Evolutionary conservation across 2,329 filamentous ascomycete species (phyloP), one percentile per base, ranked within the genome.

Genomic region (Fusarium staphyleae): DNA sequence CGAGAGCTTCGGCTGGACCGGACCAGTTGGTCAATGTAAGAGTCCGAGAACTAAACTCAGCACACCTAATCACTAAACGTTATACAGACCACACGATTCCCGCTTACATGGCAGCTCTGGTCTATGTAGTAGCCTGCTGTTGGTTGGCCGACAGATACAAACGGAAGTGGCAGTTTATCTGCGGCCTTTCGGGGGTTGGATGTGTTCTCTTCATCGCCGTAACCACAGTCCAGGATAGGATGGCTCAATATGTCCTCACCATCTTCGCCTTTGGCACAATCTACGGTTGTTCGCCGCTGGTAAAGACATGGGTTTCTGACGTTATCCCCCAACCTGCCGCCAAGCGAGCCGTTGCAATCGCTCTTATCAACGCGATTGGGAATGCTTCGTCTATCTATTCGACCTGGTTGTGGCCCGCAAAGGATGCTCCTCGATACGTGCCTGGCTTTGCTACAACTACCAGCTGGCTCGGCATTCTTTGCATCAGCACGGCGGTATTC

Each of bases 361-460:
- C 37, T 11, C 37, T 41, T 10, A 41, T 41, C 24, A 41, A 41
- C 15, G 18, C 42, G 5, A 45, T 34, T 8, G 46, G 46, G 5
- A 49, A 49, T 29, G 46, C 46, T 9, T 49, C 46, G 2, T 49
- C 46, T 13, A 49, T 49, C 19, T 49, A 49, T 22, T 49, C 46
- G 2, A 28, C 46, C 4, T 49, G 46, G 46, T n/a, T 49, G 9
- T 49, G 46, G 46, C 46, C 46, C 13, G 34, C 42, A 14, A 49
- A 49, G 37, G 46, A 49, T 9, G 46, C 46, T 11, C 46, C 46
- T 29, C 46, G 46, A 12, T 49, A 49, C 14, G 29, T 49, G 36
- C 37, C 46, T 29, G 46, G 46, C 7, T 49, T 49, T 36, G 46
- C 46, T 3, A 49, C 46, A 9, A 49, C 46, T n/a, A 41, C 37